Percentiles rank a stretch among this genome's conserved stretches.
Conservation (phyloP, 1,284 basidiomycete genomes). For the Melampsora abietis-canadensis region DNA sequence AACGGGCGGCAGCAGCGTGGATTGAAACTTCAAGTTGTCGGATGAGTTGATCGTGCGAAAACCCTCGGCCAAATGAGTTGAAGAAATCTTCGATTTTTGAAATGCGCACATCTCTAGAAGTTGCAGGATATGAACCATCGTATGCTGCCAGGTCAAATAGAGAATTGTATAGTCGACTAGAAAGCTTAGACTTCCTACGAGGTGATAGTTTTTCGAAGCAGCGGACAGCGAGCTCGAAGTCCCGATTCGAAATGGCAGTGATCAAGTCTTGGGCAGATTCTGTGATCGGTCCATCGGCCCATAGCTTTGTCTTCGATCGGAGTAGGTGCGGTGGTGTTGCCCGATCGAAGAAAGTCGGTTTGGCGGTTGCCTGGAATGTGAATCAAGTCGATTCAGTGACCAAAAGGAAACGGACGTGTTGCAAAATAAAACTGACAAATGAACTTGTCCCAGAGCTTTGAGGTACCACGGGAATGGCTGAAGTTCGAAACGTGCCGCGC, state of each 20-base stretch:
- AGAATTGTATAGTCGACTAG: constrained; percentile 17
- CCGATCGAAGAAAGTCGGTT: background rate
- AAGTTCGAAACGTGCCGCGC: background rate
- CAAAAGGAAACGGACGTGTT: background rate
- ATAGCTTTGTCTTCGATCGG: no score
- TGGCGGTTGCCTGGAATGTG: background rate
- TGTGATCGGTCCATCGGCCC: background rate
- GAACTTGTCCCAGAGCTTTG: background rate
- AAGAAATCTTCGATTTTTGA: constrained; percentile 16
- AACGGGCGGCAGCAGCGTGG: constrained; percentile 14
- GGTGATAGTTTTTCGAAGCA: constrained; percentile 12
- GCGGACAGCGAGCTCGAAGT: constrained; percentile 17
- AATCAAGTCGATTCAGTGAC: background rate
- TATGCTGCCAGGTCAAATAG: constrained; percentile 17
- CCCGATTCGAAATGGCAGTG: background rate
- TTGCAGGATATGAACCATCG: background rate
- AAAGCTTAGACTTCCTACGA: constrained; percentile 14
- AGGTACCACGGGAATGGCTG: background rate
- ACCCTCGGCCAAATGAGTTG: background rate
- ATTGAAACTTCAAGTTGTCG: constrained; percentile 17
- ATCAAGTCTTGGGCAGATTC: background rate
- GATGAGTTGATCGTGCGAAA: constrained; percentile 18
- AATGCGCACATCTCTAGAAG: constrained; percentile 7
- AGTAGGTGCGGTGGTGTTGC: no score
- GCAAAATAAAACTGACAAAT: background rate